These are phyloP conservation scores for Xylaria sp. DNA, from an alignment of 2,329 filamentous ascomycete species.

Conservation along the genomic window DNA sequence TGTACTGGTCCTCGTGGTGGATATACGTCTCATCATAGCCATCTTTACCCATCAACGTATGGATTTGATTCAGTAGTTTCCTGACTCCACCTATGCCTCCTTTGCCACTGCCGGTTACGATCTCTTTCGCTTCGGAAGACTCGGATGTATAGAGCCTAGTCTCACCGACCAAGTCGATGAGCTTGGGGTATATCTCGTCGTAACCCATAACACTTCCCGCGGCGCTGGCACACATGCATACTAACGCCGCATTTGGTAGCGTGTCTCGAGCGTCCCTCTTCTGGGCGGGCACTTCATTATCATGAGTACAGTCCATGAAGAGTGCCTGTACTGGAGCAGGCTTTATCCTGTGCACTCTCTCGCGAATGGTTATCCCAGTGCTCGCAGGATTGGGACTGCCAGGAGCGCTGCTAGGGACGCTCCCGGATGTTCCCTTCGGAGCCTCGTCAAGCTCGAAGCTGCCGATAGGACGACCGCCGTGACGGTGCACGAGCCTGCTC, in stretches of 20 bases:
- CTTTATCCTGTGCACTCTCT: slow-evolving; percentile 80
- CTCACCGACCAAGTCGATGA: slow-evolving; percentile 93
- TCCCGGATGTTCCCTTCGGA: slow-evolving; percentile 56
- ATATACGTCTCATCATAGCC: slow-evolving; percentile 95
- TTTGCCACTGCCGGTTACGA: slow-evolving; percentile 72
- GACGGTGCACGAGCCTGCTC: slow-evolving; percentile 88
- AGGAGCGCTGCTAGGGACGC: slow-evolving; percentile 40
- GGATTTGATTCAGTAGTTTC: slow-evolving; percentile 92
- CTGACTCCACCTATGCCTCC: slow-evolving; percentile 89
- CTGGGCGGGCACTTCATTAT: slow-evolving; percentile 95
- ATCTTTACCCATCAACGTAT: slow-evolving; percentile 93
- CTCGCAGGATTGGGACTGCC: slow-evolving; percentile 41
- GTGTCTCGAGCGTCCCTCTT: slow-evolving; percentile 95
- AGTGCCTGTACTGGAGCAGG: slow-evolving; percentile 89
- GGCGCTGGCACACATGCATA: slow-evolving; percentile 94
- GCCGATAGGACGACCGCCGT: slow-evolving; percentile 92
- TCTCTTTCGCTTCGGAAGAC: slow-evolving; percentile 65
- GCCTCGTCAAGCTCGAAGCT: slow-evolving; percentile 96
- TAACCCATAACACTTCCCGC: slow-evolving; percentile 98
- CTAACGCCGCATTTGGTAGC: slow-evolving; percentile 88
- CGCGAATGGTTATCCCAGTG: slow-evolving; percentile 51
- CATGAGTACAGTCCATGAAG: slow-evolving; percentile 99
- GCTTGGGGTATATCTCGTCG: slow-evolving; percentile 91
- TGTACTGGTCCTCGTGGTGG: slow-evolving; percentile 94
- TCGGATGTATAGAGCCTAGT: slow-evolving; percentile 81